phyloP scores from a whole-genome alignment of 2,329 filamentous ascomycete genomes.

The Pseudonectria foliicola region DNA sequence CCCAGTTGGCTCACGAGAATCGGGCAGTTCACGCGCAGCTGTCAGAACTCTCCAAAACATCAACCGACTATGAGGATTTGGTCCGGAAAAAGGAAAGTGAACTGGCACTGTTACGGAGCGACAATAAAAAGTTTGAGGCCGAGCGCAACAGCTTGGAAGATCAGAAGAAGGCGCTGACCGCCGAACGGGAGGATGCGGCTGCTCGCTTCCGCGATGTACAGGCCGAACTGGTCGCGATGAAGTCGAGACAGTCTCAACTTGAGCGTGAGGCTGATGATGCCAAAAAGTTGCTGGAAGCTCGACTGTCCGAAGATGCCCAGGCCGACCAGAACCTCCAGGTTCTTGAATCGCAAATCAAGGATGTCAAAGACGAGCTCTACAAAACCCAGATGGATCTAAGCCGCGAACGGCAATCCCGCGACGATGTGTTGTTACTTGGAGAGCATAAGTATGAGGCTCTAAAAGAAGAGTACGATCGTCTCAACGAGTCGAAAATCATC shows the following conservation, averaged over 20 bases:
- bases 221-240: slow-evolving; percentile 80
- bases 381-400: slow-evolving; percentile 82
- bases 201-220: slow-evolving; percentile 74
- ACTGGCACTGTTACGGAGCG: slow-evolving; percentile 72
- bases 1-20: slow-evolving; percentile 73
- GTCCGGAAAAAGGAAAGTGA: slow-evolving; percentile 93
- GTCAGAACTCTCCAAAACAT: slow-evolving; percentile 79
- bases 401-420: slow-evolving; percentile 83
- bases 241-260: slow-evolving; percentile 73
- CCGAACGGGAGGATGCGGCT: slow-evolving; percentile 74
- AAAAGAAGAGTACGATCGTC: slow-evolving; percentile 73
- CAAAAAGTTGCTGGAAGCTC: slow-evolving; percentile 76
- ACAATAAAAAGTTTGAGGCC: slow-evolving; percentile 75
- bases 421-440: slow-evolving; percentile 84
- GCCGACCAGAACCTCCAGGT: slow-evolving; percentile 74
- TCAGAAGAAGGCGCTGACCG: slow-evolving; percentile 63
- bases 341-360: slow-evolving; percentile 78
- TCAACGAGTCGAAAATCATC: slow-evolving; percentile 92
- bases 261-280: slow-evolving; percentile 86
- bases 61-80: slow-evolving; percentile 90
- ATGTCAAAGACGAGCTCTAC: slow-evolving; percentile 80
- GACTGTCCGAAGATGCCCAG: slow-evolving; percentile 83
- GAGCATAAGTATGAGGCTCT: slow-evolving; percentile 82
- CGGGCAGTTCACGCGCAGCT: slow-evolving; percentile 77
- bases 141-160: slow-evolving; percentile 73